Evolutionary conservation across 2,329 filamentous ascomycete genomes (phyloP), one percentile per base, ranked within the genome.

Genomic region (Ophiostoma montium): DNA sequence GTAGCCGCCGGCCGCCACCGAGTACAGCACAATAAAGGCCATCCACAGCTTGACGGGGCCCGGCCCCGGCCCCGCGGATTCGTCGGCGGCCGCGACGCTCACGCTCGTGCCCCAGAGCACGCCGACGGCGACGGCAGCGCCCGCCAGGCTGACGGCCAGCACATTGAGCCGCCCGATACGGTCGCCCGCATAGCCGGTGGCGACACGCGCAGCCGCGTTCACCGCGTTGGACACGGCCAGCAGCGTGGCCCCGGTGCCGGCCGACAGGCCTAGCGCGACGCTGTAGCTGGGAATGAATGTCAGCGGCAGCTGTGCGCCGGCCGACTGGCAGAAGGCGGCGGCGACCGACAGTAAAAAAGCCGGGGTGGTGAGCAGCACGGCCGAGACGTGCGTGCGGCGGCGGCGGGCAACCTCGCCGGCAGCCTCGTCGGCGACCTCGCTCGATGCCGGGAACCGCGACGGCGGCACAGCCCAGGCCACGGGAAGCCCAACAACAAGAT

Each of bases 321-420:
- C 65, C 0, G 70, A 64, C 58, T 72, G 64, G 23, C 65, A 60
- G 0, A 95, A 80, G 1, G 85, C 86, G 12, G 95, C 79, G 36
- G 88, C 86, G 0, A 86, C 86, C 1, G 88, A 88, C 58, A 98
- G 94, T 54, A 95, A 75, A 62, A 98, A 98, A 60, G 96, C 86
- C 1, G 92, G 92, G 48, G 83, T 88, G 0, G 85, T 80, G 4
- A 96, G 76, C 19, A 98, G 74, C 0, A 82, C 84, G 27, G 65
- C 61, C 39, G 65, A 63, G 12, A 71, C 60, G 43, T 67, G 62
- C 13, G 63, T 65, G 39, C 60, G 58, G 18, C 63, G 56, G 49
- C 64, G 54, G 27, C 36, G 43, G 5, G 39, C 50, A 12, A 31
- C n/a, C 23, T 5, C 15, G n/a, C 15, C 16, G 11, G 21, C 35